phyloP scores from a whole-genome alignment of 352 stramenopile species.

The Plasmopara halstedii region DNA sequence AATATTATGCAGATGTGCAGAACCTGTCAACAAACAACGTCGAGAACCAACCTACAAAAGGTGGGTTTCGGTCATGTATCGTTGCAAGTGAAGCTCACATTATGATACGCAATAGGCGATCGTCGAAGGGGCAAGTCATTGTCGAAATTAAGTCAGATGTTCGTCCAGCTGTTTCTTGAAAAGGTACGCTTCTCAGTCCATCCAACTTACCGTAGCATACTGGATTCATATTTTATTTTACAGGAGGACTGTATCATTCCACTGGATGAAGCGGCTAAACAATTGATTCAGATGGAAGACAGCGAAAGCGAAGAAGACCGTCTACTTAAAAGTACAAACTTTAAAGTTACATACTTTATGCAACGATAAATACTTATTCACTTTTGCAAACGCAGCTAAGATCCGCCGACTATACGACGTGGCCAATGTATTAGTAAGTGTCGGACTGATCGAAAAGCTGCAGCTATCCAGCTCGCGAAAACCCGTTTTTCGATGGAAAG shows the following conservation, averaged over 20 bases:
- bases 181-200: constrained; percentile 33
- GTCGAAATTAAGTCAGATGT: constrained; percentile 90
- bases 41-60: constrained; percentile 57
- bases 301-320: constrained; percentile 65
- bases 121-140: constrained; percentile 80
- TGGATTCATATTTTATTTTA: not conserved
- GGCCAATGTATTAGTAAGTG: constrained; percentile 91
- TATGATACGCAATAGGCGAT: constrained; percentile 21
- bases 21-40: constrained; percentile 13
- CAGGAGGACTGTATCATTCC: constrained; percentile 87
- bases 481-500: constrained; percentile 78
- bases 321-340: constrained; percentile 68
- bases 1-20: constrained; percentile 37
- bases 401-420: constrained; percentile 97
- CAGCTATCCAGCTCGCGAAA: constrained; percentile 78
- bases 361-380: constrained; percentile 1
- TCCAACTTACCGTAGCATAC: not conserved
- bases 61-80: constrained; percentile 13
- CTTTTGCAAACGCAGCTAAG: constrained; percentile 61
- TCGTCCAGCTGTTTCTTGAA: constrained; percentile 93
- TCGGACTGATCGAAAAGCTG: constrained; percentile 90
- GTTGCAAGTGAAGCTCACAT: not conserved
- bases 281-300: constrained; percentile 87
- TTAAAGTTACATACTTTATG: not conserved
- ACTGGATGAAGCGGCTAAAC: constrained; percentile 90